Evolutionary conservation across 2,329 filamentous ascomycete species (phyloP).

Genomic region (Fusarium buharicum): DNA sequence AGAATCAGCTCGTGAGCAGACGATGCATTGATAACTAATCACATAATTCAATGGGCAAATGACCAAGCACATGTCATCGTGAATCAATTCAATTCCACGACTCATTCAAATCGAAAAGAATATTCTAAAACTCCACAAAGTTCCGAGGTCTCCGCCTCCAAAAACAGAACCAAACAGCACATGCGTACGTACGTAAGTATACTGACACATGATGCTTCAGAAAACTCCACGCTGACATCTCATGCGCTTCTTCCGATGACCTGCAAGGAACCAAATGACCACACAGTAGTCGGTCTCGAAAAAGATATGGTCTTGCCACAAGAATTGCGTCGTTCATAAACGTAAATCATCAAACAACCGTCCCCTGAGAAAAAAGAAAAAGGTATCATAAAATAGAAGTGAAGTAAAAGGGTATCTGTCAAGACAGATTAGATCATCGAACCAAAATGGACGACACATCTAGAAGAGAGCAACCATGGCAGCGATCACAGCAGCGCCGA

Average conservation of each 20-base stretch:
- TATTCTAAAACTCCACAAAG: constrained; percentile 26
- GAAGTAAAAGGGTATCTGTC: constrained; percentile 21
- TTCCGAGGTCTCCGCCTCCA: constrained; percentile 37
- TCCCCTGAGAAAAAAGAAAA: constrained; percentile 43
- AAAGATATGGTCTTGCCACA: constrained; percentile 28
- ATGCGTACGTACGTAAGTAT: constrained; percentile 15
- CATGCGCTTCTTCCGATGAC: constrained; percentile 43
- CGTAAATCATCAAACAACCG: constrained; percentile 46
- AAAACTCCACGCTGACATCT: constrained; percentile 44
- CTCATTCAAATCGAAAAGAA: constrained; percentile 14
- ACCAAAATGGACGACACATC: constrained; percentile 7
- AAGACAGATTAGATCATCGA: constrained; percentile 8
- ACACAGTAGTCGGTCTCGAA: constrained; percentile 38
- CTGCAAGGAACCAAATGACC: constrained; percentile 38
- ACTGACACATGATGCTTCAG: constrained; percentile 31
- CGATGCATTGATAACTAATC: constrained; percentile 1
- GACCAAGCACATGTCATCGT: constrained; percentile 1
- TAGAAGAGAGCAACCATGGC: constrained; percentile 54
- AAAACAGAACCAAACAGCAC: constrained; percentile 25
- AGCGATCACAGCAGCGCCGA: constrained; percentile 54
- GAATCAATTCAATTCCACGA: constrained; percentile 6
- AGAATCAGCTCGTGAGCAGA: constrained; percentile 8
- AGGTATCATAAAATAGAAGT: constrained; percentile 40
- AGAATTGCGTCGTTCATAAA: constrained; percentile 27
- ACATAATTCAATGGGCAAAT: not conserved